Evolutionary conservation across 768 basidiomycete genomes (phyloP).

Genomic region (Mycena venus): DNA sequence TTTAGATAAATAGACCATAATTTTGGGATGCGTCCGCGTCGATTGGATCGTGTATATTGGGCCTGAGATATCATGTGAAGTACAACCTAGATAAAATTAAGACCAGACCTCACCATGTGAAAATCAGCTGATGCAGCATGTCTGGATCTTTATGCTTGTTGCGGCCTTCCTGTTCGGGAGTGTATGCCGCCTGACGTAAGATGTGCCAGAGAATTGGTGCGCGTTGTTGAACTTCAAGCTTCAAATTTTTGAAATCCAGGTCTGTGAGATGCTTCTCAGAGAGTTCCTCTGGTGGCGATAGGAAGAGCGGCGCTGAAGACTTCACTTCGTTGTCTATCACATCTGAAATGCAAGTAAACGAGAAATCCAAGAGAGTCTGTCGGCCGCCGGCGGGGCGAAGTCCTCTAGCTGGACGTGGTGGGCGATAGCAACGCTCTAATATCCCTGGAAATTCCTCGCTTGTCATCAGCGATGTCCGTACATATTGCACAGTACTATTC

Average conservation of each 20-base stretch:
- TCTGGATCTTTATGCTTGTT: neutral
- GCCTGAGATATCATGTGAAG: constrained; percentile 22
- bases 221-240: neutral
- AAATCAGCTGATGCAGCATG: no score
- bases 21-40: constrained; percentile 22
- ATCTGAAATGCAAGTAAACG: no score
- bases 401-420: no score
- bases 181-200: neutral
- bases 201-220: neutral
- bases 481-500: no score
- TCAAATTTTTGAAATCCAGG: neutral
- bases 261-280: neutral
- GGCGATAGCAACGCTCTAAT: no score
- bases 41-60: constrained; percentile 33
- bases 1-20: constrained; percentile 36
- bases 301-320: neutral
- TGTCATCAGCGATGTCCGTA: no score
- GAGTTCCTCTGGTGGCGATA: neutral
- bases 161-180: neutral
- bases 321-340: no score
- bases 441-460: no score
- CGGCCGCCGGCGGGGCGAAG: no score
- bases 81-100: no score
- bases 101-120: no score
- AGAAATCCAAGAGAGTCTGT: no score